Evolutionary conservation across 495 filamentous ascomycete species (phyloP).

Genomic region (Pyrenopolyporus hunteri): DNA sequence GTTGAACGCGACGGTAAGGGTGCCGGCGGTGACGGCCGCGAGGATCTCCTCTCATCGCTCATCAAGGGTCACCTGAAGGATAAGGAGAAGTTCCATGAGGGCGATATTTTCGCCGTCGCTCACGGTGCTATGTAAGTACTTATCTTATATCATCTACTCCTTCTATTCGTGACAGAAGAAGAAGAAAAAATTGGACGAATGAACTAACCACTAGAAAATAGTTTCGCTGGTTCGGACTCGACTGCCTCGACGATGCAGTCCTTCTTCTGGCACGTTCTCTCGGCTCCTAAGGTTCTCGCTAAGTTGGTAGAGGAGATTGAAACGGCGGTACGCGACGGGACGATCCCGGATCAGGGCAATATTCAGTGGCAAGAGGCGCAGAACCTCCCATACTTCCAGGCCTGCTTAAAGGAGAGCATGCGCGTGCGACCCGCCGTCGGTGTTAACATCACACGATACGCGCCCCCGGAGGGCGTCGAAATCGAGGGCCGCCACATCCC

Average conservation of each 20-base stretch:
- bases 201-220: conserved; percentile 26
- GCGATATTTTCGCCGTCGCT: conserved; percentile 61
- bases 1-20: conserved; percentile 50
- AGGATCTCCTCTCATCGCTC: conserved; percentile 56
- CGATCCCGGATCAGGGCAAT: conserved; percentile 51
- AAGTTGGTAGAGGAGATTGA: conserved; percentile 55
- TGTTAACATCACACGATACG: conserved; percentile 59
- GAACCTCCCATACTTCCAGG: conserved; percentile 63
- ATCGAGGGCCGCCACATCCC: conserved; percentile 62
- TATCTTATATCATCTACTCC: not conserved
- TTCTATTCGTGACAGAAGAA: not conserved
- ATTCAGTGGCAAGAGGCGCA: conserved; percentile 54
- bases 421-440: conserved; percentile 68
- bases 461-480: conserved; percentile 58
- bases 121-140: conserved; percentile 58
- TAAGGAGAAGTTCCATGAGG: conserved; percentile 53
- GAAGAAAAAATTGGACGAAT: not conserved
- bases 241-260: conserved; percentile 65
- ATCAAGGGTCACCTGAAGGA: conserved; percentile 56
- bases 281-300: conserved; percentile 49
- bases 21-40: conserved; percentile 49
- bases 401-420: conserved; percentile 70
- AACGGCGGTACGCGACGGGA: conserved; percentile 44
- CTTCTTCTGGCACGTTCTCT: conserved; percentile 60
- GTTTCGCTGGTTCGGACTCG: conserved; percentile 68